Percentiles rank a stretch among this genome's conserved stretches.
Evolutionary conservation across 768 basidiomycete species (phyloP).

Genomic region (Gautieria morchelliformis): DNA sequence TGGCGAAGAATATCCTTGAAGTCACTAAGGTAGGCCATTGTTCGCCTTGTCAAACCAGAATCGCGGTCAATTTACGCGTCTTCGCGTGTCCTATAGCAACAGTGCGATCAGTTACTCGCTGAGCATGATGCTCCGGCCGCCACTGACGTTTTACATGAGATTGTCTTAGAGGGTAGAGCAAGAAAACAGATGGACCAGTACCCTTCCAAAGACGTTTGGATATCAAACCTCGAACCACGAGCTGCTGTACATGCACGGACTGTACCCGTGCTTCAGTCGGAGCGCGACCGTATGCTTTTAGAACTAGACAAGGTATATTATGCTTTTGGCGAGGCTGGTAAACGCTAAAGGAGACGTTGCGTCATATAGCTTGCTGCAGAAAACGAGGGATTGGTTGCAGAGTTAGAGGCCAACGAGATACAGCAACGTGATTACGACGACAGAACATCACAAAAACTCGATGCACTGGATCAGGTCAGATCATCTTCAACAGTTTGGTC

Average conservation of each 20-base stretch:
- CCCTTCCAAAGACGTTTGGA: constrained; percentile 51
- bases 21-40: constrained; percentile 33
- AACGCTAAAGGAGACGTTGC: background rate
- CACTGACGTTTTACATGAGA: constrained; percentile 59
- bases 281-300: constrained; percentile 29
- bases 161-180: constrained; percentile 56
- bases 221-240: constrained; percentile 50
- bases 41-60: background rate
- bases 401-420: constrained; percentile 39
- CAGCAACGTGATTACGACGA: constrained; percentile 38
- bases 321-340: background rate
- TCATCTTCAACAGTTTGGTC: background rate
- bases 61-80: background rate
- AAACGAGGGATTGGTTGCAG: constrained; percentile 37
- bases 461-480: constrained; percentile 45
- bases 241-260: constrained; percentile 54
- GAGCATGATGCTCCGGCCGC: constrained; percentile 59
- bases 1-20: constrained; percentile 64
- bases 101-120: constrained; percentile 59
- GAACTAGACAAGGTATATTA: constrained; percentile 27
- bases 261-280: constrained; percentile 44
- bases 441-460: constrained; percentile 37
- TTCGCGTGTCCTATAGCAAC: constrained; percentile 32
- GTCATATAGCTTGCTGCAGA: constrained; percentile 49
- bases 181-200: constrained; percentile 35